Conservation (phyloP, 2,329 filamentous ascomycete species). For the Penicillium sp. region DNA sequence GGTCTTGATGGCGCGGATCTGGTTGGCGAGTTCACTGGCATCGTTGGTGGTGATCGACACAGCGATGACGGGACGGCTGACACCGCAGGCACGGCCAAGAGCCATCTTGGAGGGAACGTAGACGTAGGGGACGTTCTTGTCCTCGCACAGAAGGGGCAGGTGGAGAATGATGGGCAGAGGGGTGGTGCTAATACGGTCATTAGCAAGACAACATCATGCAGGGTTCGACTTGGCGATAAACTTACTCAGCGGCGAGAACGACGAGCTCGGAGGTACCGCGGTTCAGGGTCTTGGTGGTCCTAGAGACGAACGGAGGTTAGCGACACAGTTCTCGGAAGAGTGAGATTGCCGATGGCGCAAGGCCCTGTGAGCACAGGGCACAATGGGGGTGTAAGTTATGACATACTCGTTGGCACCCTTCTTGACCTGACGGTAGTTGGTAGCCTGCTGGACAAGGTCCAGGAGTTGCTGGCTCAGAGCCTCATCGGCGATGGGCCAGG, state of each 20-base stretch:
- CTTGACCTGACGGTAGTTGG: constrained; percentile 70
- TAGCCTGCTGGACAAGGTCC: constrained; percentile 74
- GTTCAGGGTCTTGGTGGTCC: constrained; percentile 80
- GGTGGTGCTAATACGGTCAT: constrained; percentile 53
- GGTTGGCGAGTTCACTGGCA: constrained; percentile 79
- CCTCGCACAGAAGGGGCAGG: constrained; percentile 82
- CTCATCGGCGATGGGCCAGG: constrained; percentile 73
- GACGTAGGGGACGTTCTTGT: constrained; percentile 72
- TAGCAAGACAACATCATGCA: background rate
- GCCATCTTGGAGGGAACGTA: constrained; percentile 78
- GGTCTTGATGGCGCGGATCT: constrained; percentile 87
- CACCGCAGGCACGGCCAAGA: constrained; percentile 86
- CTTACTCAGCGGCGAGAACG: constrained; percentile 75
- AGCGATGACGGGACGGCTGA: constrained; percentile 83
- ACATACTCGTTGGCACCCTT: constrained; percentile 76
- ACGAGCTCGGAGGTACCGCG: constrained; percentile 88
- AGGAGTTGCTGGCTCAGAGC: constrained; percentile 79
- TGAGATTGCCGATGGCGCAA: background rate
- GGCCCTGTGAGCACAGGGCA: constrained; percentile 25
- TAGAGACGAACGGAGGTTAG: background rate
- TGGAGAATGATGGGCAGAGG: constrained; percentile 88
- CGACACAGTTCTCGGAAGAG: background rate
- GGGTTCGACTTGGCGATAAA: background rate
- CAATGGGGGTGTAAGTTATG: constrained; percentile 4
- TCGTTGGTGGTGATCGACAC: constrained; percentile 90